A percentile compares a stretch with the other conserved stretches of the same genome.
Conservation (phyloP, 2,329 filamentous ascomycete genomes). For the Phialemonium atrogriseum region DNA sequence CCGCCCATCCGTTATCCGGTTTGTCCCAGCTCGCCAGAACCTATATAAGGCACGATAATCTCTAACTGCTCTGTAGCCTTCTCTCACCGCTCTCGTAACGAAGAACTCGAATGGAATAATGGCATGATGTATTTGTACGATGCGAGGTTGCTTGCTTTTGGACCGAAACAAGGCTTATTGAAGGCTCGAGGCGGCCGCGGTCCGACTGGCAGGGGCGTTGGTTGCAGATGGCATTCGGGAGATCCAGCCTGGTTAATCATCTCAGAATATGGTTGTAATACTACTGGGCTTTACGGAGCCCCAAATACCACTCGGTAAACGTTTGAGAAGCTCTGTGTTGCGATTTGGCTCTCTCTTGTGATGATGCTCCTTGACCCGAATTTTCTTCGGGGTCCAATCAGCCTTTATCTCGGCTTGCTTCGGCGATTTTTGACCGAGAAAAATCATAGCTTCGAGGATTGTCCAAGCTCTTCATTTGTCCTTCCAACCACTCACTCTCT, state of each 20-base stretch:
- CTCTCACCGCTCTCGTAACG: too few relatives aligned
- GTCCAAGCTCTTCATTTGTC: neutral
- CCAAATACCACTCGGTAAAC: constrained; percentile 3
- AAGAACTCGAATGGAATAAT: too few relatives aligned
- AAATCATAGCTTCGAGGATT: constrained; percentile 1
- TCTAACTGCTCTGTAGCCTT: too few relatives aligned
- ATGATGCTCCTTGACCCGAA: neutral
- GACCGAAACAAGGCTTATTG: too few relatives aligned
- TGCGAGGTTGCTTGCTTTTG: too few relatives aligned
- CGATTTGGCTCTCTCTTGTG: neutral
- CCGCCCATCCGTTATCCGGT: constrained; percentile 63
- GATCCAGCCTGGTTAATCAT: neutral
- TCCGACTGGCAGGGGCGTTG: neutral
- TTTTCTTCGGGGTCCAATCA: too few relatives aligned
- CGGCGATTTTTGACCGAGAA: constrained; percentile 1
- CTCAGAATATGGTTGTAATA: constrained; percentile 1
- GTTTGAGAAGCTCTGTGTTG: too few relatives aligned
- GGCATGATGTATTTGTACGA: too few relatives aligned
- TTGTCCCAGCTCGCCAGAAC: too few relatives aligned
- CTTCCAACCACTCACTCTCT: neutral
- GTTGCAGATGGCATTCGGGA: neutral
- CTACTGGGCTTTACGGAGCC: neutral
- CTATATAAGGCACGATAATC: too few relatives aligned
- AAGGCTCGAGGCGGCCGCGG: too few relatives aligned
- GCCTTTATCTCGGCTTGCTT: too few relatives aligned